Evolutionary conservation across 306 rosid species (phyloP).

Genomic region (Geum urbanum): DNA sequence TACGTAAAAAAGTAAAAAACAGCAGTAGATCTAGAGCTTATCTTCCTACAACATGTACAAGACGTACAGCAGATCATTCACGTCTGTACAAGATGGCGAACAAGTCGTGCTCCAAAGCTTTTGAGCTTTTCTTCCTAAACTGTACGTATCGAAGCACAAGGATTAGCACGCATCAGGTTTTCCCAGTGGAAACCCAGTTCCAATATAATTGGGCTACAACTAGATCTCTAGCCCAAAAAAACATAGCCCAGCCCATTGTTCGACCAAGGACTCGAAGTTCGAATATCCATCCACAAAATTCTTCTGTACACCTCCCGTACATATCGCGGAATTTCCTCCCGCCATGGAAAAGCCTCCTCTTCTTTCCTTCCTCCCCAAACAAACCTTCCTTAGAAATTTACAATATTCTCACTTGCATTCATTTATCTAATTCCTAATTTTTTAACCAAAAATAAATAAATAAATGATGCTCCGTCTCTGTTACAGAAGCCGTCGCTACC

Average conservation of each 20-base stretch:
- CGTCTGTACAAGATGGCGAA: too few species aligned
- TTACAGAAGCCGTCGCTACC: slow-evolving; percentile 40
- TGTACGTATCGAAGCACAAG: too few species aligned
- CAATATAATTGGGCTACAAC: too few species aligned
- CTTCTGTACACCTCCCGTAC: slow-evolving; percentile 1
- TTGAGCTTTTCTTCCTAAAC: too few species aligned
- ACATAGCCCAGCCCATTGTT: background rate
- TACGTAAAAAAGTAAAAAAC: too few species aligned
- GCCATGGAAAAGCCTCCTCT: slow-evolving; percentile 25
- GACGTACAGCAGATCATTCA: too few species aligned
- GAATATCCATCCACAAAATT: slow-evolving; percentile 15
- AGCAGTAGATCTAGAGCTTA: too few species aligned
- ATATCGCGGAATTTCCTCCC: slow-evolving; percentile 28
- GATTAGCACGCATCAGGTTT: too few species aligned
- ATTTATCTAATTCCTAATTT: background rate
- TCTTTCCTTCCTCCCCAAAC: background rate
- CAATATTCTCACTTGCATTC: background rate
- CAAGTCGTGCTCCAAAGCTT: too few species aligned
- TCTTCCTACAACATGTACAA: too few species aligned
- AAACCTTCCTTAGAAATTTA: background rate
- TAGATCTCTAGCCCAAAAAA: too few species aligned
- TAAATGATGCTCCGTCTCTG: slow-evolving; percentile 52
- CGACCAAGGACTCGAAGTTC: background rate
- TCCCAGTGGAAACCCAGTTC: too few species aligned
- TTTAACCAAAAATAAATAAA: background rate